Conservation (phyloP, 805 yeast genomes). For the Candida pseudofarinosa region DNA sequence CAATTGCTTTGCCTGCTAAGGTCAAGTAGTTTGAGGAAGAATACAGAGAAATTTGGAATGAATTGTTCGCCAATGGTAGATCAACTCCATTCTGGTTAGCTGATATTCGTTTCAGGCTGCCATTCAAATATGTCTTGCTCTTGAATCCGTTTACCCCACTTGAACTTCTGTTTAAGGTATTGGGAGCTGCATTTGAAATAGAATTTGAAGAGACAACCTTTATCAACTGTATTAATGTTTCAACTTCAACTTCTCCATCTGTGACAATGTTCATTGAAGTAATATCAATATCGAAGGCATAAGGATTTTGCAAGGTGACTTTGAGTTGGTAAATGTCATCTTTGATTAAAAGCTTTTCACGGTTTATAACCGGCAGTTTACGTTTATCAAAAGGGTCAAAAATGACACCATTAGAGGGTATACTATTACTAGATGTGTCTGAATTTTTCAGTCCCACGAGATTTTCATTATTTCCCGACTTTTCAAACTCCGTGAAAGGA, state of each 20-base stretch:
- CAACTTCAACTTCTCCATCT: conserved; percentile 23
- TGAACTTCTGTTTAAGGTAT: neutral
- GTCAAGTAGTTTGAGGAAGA: conserved; percentile 6
- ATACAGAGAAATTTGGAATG: neutral
- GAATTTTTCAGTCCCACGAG: conserved; percentile 7
- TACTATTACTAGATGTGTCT: conserved; percentile 8
- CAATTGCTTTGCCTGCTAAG: conserved; percentile 25
- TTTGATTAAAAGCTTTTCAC: conserved; percentile 38
- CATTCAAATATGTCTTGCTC: neutral
- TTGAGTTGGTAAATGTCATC: conserved; percentile 56
- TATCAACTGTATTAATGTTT: conserved; percentile 18
- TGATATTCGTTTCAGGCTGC: neutral
- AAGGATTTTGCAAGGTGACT: conserved; percentile 72
- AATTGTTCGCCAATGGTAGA: neutral
- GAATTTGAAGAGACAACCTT: neutral
- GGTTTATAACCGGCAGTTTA: conserved; percentile 36
- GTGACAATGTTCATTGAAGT: conserved; percentile 41
- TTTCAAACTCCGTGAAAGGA: conserved; percentile 27
- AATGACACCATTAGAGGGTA: conserved; percentile 11
- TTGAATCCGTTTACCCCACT: neutral
- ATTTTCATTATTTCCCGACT: conserved; percentile 9
- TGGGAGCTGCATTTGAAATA: neutral
- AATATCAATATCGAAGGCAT: conserved; percentile 65
- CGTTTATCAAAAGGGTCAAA: conserved; percentile 50
- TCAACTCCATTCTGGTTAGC: neutral